Evolutionary conservation across 257 asterid species (phyloP), one percentile per base, ranked within the genome.

Genomic region (Vinca minor): DNA sequence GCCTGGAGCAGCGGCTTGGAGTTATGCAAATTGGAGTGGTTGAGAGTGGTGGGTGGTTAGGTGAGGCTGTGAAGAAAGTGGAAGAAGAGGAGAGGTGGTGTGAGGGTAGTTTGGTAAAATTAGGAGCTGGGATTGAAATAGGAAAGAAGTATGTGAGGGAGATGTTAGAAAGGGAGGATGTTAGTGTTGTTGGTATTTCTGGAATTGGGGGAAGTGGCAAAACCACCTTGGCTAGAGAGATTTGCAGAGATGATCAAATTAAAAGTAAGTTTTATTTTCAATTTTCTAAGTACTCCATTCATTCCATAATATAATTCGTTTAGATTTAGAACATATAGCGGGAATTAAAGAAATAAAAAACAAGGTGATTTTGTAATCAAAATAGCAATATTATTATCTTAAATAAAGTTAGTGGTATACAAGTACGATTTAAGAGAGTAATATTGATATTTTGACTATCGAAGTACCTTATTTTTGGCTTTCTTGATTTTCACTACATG

Each of bases 201-300:
- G 98, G 98, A 23, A 88, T 91, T 20, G 94, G 96, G 0, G 98
- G 98, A 20, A 83, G 88, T 21, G 98, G 98, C 8, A 91, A 91
- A 74, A 88, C 98, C 50, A 91, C 96, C 21, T 91, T 91, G 59
- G 98, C 98, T 44, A 78, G 87, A 81, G 98, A 88, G 78, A 79
- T 91, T 66, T 86, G 78, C 76, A 79, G 73, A 65, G 98, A 91
- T 55, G 82, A 74, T 38, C 73, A 91, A 71, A 77, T 91, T 32
- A 81, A 57, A 68, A 78, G 98, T 88, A 72, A 71, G 84, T 75
- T 38, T 17, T 15, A 18, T n/a, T n/a, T n/a, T n/a, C n/a, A n/a
- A n/a, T n/a, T n/a, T n/a, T n/a, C n/a, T n/a, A n/a, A n/a, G n/a
- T n/a, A n/a, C n/a, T n/a, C n/a, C n/a, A n/a, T n/a, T n/a, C n/a